Percentiles rank a stretch among this genome's conserved stretches.
Evolutionary conservation across 2,329 filamentous ascomycete genomes (phyloP).

Genomic region (Trichocomaceae sp.): DNA sequence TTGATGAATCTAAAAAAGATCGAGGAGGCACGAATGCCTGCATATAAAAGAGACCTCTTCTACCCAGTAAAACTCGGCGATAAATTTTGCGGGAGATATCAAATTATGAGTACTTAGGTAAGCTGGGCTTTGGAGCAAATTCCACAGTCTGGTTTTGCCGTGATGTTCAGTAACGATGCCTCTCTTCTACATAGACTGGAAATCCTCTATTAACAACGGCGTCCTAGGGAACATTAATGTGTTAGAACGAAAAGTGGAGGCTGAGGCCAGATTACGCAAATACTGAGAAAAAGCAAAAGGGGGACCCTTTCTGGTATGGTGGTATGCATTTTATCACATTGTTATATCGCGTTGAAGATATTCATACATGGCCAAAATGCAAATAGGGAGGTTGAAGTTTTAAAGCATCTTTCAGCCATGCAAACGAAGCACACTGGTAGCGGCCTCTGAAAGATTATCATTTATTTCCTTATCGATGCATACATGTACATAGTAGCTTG

Average conservation of each 20-base stretch:
- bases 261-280: too few species aligned
- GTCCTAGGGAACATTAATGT: conserved; percentile 5
- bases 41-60: background rate
- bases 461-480: too few species aligned
- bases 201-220: background rate
- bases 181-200: too few species aligned
- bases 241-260: too few species aligned
- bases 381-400: conserved; percentile 38
- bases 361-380: conserved; percentile 23
- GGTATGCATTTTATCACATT: too few species aligned
- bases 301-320: too few species aligned
- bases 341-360: conserved; percentile 27
- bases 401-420: conserved; percentile 30
- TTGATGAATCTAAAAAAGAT: background rate
- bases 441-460: too few species aligned
- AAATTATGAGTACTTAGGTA: conserved; percentile 30
- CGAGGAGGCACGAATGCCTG: conserved; percentile 6
- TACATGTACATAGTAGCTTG: too few species aligned
- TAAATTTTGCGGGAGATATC: conserved; percentile 25
- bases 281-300: too few species aligned
- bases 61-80: conserved; percentile 28
- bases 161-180: conserved; percentile 21
- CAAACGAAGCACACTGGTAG: conserved; percentile 24
- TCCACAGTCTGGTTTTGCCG: conserved; percentile 34
- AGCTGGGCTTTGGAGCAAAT: conserved; percentile 30